A percentile compares a stretch with the other conserved stretches of the same genome.
Evolutionary conservation across 1,139 yeast species (phyloP).

Genomic region (Komagataea norvegica): DNA sequence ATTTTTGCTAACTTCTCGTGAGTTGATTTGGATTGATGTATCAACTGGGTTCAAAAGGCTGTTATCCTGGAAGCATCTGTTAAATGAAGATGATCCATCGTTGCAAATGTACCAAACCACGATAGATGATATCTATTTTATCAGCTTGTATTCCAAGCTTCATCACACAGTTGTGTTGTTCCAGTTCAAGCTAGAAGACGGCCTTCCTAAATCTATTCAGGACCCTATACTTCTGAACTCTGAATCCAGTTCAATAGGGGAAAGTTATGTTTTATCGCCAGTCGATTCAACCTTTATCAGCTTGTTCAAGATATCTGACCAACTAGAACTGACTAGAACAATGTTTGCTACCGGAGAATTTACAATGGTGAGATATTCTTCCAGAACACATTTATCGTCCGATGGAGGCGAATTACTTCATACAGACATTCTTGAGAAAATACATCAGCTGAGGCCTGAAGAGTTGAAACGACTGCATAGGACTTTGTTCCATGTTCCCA

Average conservation of each 20-base stretch:
- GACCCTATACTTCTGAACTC: slow-evolving; percentile 37
- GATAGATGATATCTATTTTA: slow-evolving; percentile 29
- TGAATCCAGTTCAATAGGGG: slow-evolving; percentile 3
- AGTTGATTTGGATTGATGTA: slow-evolving; percentile 46
- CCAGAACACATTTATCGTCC: no score
- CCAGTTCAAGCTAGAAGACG: slow-evolving; percentile 39
- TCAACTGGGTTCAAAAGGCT: slow-evolving; percentile 35
- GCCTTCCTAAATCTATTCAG: slow-evolving; percentile 36
- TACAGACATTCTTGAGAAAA: not conserved
- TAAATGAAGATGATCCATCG: slow-evolving; percentile 53
- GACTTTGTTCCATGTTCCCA: slow-evolving; percentile 12
- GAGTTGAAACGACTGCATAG: slow-evolving; percentile 1
- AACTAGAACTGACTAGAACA: slow-evolving; percentile 13
- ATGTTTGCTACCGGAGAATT: slow-evolving; percentile 4
- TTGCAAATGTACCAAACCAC: slow-evolving; percentile 36
- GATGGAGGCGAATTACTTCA: no score
- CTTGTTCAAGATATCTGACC: slow-evolving; percentile 14
- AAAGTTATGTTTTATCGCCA: slow-evolving; percentile 9
- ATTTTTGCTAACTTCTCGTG: slow-evolving; percentile 56
- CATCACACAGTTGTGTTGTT: slow-evolving; percentile 40
- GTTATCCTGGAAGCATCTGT: slow-evolving; percentile 67
- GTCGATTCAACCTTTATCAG: not conserved
- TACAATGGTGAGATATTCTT: no score
- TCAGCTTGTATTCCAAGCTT: slow-evolving; percentile 40
- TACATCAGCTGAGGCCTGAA: not conserved